A percentile compares a stretch with the other conserved stretches of the same genome.
Evolutionary conservation across 306 rosid species (phyloP).

Genomic region (Rosa persica): DNA sequence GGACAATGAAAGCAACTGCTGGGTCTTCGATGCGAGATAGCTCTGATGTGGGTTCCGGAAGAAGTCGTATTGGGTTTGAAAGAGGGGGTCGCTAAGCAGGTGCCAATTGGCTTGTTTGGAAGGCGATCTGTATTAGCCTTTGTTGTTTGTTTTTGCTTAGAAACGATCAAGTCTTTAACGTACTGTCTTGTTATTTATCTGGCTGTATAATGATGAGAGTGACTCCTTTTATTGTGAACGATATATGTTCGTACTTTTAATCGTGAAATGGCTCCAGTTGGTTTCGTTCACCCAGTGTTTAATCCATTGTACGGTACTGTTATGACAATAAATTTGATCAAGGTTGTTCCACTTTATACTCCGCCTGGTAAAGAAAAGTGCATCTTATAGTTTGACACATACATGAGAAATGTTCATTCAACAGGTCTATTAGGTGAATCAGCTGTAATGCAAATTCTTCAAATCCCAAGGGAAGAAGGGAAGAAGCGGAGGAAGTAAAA

Average conservation of each 20-base stretch:
- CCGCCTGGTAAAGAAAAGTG: background rate
- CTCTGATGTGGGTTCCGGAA: constrained; percentile 71
- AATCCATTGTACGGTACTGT: background rate
- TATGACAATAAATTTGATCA: background rate
- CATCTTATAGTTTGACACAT: background rate
- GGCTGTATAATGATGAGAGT: background rate
- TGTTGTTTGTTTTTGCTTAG: background rate
- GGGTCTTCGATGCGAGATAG: constrained; percentile 82
- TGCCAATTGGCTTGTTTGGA: background rate
- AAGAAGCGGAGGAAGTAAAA: background rate
- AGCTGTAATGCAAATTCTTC: background rate
- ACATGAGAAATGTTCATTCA: background rate
- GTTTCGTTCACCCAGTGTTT: background rate
- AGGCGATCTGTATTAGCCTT: background rate
- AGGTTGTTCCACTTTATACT: background rate
- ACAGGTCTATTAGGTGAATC: background rate
- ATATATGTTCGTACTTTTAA: background rate
- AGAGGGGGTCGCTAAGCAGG: constrained; percentile 53
- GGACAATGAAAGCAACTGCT: constrained; percentile 87
- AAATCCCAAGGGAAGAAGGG: background rate
- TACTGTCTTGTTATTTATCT: background rate
- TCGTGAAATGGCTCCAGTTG: background rate
- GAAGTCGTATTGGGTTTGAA: constrained; percentile 84
- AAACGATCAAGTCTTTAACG: background rate
- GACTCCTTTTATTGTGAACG: background rate